Evolutionary conservation across 768 basidiomycete genomes (phyloP).

Genomic region (Baorangia bicolor): DNA sequence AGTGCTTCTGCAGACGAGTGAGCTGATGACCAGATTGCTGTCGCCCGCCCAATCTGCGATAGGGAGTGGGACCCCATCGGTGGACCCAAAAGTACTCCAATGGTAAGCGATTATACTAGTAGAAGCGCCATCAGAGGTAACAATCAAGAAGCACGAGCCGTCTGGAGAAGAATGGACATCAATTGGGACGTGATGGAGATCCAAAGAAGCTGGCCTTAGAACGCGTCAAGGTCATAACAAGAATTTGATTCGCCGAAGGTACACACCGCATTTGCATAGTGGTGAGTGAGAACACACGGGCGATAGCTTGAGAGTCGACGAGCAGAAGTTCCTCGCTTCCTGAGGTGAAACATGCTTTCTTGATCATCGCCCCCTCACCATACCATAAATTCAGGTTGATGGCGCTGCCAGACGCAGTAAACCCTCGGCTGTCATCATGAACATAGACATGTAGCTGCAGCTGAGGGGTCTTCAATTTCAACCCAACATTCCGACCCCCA

Average conservation of each 20-base stretch:
- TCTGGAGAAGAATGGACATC: slow-evolving; percentile 50
- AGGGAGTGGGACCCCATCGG: slow-evolving; percentile 40
- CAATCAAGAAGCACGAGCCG: slow-evolving; percentile 49
- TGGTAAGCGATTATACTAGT: slow-evolving; percentile 44
- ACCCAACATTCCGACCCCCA: neutral
- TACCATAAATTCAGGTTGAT: slow-evolving; percentile 50
- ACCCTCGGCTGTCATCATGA: slow-evolving; percentile 46
- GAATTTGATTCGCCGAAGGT: neutral
- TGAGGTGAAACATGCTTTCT: slow-evolving; percentile 43
- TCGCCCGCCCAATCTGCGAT: slow-evolving; percentile 30
- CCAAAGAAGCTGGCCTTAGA: slow-evolving; percentile 45
- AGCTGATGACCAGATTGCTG: slow-evolving; percentile 38
- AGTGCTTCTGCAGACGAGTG: slow-evolving; percentile 41
- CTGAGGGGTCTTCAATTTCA: slow-evolving; percentile 18
- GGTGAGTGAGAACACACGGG: slow-evolving; percentile 51
- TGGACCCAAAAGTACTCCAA: slow-evolving; percentile 58
- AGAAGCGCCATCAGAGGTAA: slow-evolving; percentile 22
- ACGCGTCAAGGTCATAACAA: neutral
- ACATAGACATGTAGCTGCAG: slow-evolving; percentile 45
- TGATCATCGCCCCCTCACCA: slow-evolving; percentile 33
- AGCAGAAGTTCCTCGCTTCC: slow-evolving; percentile 55
- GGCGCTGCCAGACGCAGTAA: slow-evolving; percentile 42
- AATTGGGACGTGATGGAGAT: slow-evolving; percentile 35
- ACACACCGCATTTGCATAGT: slow-evolving; percentile 55
- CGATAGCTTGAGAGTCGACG: slow-evolving; percentile 43